Base-by-base conservation (phyloP, 2,329 filamentous ascomycete species). In the Neonectria faginata region DNA sequence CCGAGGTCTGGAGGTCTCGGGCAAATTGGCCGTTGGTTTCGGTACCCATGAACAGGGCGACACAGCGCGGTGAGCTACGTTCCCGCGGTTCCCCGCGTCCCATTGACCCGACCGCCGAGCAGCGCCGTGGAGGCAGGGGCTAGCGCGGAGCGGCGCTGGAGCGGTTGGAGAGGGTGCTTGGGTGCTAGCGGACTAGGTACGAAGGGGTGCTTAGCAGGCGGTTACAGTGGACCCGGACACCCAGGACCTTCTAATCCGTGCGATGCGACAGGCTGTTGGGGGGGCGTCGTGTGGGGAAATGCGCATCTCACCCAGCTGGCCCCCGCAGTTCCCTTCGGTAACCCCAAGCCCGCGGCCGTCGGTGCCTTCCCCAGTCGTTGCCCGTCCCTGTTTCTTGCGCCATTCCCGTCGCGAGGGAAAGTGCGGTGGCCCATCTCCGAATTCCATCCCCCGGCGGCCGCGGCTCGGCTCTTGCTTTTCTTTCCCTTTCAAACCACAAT, bases 71-170 rank as follows among this genome's bases (percentile, higher is more conserved):
- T 5, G 25, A 7, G 29, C 39, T 3, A 42, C 39, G n/a, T 42
- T 18, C 2, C 14, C 5, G 10, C 25, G 45, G 52, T 56, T 57
- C 69, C 67, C 70, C 72, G 72, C 70, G 73, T 57, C 50, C 31
- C 61, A 67, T 70, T 74, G 60, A 59, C 71, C 72, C 72, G 72
- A 74, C 63, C 57, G 52, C 57, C 72, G 70, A 74, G 64, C 61
- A 41, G 45, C 53, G 53, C 45, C 29, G 33, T 41, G 54, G 42
- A 57, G 42, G 31, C 18, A 22, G 10, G 18, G 29, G 12, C 33
- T 50, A 60, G 67, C 51, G 55, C 45, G 54, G 22, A 7, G 42
- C 51, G 47, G 47, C 57, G 52, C 57, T 41, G 51, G 51, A 52
- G 41, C 48, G 39, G 44, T 33, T 47, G 44, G 44, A 20, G 44